Base-by-base conservation (phyloP, 1,139 yeast genomes). In the Geotrichum fermentans region DNA sequence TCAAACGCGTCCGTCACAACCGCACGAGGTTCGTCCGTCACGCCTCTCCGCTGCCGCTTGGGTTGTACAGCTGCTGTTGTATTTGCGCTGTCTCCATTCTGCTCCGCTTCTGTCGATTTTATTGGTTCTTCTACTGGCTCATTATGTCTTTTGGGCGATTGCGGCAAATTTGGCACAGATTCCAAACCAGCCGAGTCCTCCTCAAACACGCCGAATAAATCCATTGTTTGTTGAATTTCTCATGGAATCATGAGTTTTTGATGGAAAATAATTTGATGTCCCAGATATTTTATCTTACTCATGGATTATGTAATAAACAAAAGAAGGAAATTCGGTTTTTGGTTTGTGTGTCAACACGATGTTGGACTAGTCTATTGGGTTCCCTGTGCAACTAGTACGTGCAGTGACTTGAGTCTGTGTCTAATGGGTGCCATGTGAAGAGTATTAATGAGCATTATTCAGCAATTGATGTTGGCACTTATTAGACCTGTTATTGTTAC, bases 1-100 rank as follows among this genome's bases (percentile, higher is more conserved):
- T 90, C 97, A 47, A 90, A 80, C 3, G 88, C 77, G 68, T 90
- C 97, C 0, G 94, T 86, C 20, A 89, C 95, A 30, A 87, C 82
- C 0, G 96, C 88, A 18, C 55, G 56, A 7, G 29, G 13, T 26
- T 26, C 33, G 4, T 38, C 8, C 6, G 8, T 24, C 10, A 10
- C 28, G 8, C 10, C 28, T 24, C 28, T 6, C 28, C 28, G 28
- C 28, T 24, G 28, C 10, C 10, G 6, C 28, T 24, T 24, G 28
- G 28, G 8, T 10, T 6, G 28, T 10, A 24, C 6, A 24, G 10
- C 28, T 6, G 6, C 28, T 6, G 8, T 24, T 10, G 6, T 10
- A 24, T 24, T 24, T 6, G 8, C 10, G 28, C 28, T 24, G 10
- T 6, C 6, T 6, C 28, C 10, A 6, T 10, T 10, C 8, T 10